Evolutionary conservation across 2,329 filamentous ascomycete genomes (phyloP), one percentile per base, ranked within the genome.

Genomic region (Blumeria graminis): DNA sequence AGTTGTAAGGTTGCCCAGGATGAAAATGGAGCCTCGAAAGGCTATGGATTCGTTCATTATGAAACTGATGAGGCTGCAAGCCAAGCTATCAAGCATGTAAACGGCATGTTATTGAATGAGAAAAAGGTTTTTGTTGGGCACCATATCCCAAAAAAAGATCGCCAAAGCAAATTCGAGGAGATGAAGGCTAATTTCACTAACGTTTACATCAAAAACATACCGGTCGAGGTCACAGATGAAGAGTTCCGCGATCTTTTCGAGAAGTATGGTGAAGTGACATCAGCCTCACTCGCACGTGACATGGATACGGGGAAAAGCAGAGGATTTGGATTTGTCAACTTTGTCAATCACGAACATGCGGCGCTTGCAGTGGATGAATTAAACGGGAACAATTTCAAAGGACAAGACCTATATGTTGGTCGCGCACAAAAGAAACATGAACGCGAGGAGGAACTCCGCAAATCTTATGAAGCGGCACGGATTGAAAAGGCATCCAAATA

Each of bases 131-230:
- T 93, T 65, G 92, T 98, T 64, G 92, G 92, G 62, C 90, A 95
- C 74, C 92, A 98, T 74, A 96, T 98, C 67, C 89, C 92, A 70
- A 96, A 96, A 84, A 96, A 96, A 80, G 92, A 98, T 69, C 90
- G 92, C 66, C 92, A 96, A 80, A 94, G 87, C 86, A 98, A 98
- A 76, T 96, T 96, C 65, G 92, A 98, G 76, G 92, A 98, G 78
- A 98, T 98, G 90, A 98, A 98, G 83, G 92, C 92, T 71, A 98
- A 98, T 78, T 98, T 93, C 79, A 98, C 92, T 76, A 98, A 98
- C 71, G 82, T 98, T 72, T 98, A 98, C 74, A 86, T 98, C 75
- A 98, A 98, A 82, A 98, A 98, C 76, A 84, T 98, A 65, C 80
- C 82, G 65, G 67, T 74, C 38, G 90, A 95, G 53, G 86, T 83